Base-by-base conservation (phyloP, 1,284 basidiomycete genomes). In the Boletus hoseneyae region DNA sequence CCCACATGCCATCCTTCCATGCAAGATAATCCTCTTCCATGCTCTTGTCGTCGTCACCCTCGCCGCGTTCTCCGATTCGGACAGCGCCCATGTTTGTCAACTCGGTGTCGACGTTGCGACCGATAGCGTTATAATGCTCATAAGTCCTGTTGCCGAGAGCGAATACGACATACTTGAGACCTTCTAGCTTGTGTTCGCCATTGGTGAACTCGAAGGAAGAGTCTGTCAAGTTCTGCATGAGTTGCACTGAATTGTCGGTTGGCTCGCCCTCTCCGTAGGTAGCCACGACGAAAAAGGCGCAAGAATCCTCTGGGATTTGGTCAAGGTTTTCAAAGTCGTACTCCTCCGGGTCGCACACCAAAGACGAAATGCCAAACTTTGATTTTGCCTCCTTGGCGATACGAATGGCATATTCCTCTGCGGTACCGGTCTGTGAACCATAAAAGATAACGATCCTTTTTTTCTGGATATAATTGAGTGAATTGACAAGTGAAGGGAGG, bases 1-100 rank as follows among this genome's bases (percentile, higher is more conserved):
- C 86, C 86, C 94, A 97, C 93, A 97, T 95, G 61, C 78, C 80
- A 67, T 99, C 96, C 72, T 99, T 99, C 96, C 96, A 99, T 57
- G 92, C 93, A n/a, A 99, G 80, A 69, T 98, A 99, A 72, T 99
- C 96, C 74, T 99, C 97, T 70, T 99, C 96, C 92, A 99, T 96
- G 66, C 90, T 94, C 78, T 97, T 97, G 72, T 99, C 96, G 67
- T 99, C 96, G 65, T 99, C 96, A 59, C 96, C 96, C 72, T 98
- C 94, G 16, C 96, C 97, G 37, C 87, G 80, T 67, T 90, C 87
- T 45, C 95, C 95, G 46, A 99, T 90, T 53, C 93, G 84, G 52
- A 79, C 72, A 27, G 85, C 97, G 30, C 94, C 95, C 74, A 96
- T 87, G 60, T 85, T 83, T 9, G 78, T 67, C 50, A 99, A 75